Conservation (phyloP, 768 basidiomycete species). For the Baorangia bicolor region DNA sequence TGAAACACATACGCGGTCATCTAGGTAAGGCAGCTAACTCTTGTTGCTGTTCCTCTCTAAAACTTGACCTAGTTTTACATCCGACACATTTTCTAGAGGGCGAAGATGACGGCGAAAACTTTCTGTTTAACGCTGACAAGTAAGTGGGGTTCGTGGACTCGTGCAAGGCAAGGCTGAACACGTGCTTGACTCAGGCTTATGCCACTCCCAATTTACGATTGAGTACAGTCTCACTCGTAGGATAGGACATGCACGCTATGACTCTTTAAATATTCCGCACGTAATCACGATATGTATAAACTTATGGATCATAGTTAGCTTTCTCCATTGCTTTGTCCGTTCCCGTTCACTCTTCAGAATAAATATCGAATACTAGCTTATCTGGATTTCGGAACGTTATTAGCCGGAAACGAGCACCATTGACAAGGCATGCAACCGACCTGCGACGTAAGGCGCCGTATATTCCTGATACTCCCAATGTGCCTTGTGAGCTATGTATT, state of each 20-base stretch:
- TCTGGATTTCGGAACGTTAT: constrained; percentile 6
- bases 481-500: constrained; percentile 15
- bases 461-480: constrained; percentile 9
- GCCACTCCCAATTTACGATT: constrained; percentile 76
- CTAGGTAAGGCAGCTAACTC: constrained; percentile 55
- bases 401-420: neutral
- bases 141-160: constrained; percentile 29
- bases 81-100: constrained; percentile 87
- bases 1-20: constrained; percentile 79
- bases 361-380: constrained; percentile 24
- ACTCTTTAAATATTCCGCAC: neutral
- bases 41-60: neutral
- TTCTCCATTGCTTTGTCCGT: neutral
- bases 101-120: constrained; percentile 91
- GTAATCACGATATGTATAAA: constrained; percentile 1
- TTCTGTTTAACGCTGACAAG: constrained; percentile 89
- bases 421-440: constrained; percentile 3
- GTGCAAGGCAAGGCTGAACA: constrained; percentile 4
- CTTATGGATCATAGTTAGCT: neutral
- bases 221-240: neutral
- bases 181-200: constrained; percentile 42
- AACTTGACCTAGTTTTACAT: constrained; percentile 61
- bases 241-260: neutral
- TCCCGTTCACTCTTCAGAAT: constrained; percentile 10
- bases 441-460: constrained; percentile 15